Evolutionary conservation across 1,284 basidiomycete species (phyloP), one percentile per base, ranked within the genome.

Genomic region (Cryptococcus hybrid): DNA sequence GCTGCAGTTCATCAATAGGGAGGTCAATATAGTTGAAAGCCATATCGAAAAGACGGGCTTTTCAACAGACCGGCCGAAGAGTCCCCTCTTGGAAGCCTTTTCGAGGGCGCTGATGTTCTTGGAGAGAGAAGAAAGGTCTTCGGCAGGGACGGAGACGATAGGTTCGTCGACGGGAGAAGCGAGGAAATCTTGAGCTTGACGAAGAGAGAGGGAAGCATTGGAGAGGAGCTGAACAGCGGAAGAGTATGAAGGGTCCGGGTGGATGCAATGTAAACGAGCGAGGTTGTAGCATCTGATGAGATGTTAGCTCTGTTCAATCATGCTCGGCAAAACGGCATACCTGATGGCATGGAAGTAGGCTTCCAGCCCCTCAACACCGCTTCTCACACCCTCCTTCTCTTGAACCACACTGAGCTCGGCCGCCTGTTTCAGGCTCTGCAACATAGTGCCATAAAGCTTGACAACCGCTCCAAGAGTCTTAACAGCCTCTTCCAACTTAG

Each of bases 1-100:
- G 83, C 67, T 85, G 79, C 55, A 95, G 78, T 51, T 84, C 80
- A 47, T 90, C 88, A 84, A 93, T 87, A 68, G 90, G 88, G 56
- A 92, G 74, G 66, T 88, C 85, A 55, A 92, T 86, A 68, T 94
- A 95, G 77, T 94, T 95, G 70, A 92, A 85, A n/a, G 91, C 92
- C 63, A 91, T 88, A 73, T 95, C 90, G 77, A 92, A 95, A 95
- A 95, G 38, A 92, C 70, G 7, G 89, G 89, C 73, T 93, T 93
- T 79, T 87, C 87, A 3, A 90, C 87, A 62, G 89, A 88, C 71
- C 84, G 83, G 1, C 85, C 81, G 66, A 91, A 90, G 86, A 91
- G 90, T 40, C 87, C 87, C 44, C 83, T 84, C 75, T 92, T 92
- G 73, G 85, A 82, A 1, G 81, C 79, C 5, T 81, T 66, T 48